Evolutionary conservation across 129 eudicot species (phyloP), one percentile per base, ranked within the genome.

Genomic region (Escallonia rubra): DNA sequence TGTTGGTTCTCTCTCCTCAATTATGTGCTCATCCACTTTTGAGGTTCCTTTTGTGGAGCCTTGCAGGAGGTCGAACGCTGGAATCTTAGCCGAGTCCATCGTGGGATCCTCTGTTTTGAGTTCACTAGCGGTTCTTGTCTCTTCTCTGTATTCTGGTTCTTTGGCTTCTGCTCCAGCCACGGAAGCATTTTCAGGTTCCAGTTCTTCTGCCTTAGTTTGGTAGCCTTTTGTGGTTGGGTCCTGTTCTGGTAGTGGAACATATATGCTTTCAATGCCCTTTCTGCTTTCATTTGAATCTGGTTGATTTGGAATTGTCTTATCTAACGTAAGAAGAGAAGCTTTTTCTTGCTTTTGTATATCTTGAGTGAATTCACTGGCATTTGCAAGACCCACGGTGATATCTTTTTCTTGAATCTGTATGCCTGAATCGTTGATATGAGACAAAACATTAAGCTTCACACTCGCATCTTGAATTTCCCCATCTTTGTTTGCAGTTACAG

Each of bases 131-230:
- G 48, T 54, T 60, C 42, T 69, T 63, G 44, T 52, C 65, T 74
- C 80, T 64, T 73, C 68, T 73, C 51, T 57, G 43, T 55, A 38
- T 38, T 57, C 59, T 48, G 57, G 77, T 53, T 34, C 72, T 69
- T 57, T 69, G 73, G 67, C 47, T 80, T 76, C 64, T 55, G 74
- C 14, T 65, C 72, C 72, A 42, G 74, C 65, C 56, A 53, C 70
- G 41, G 59, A 65, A 68, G 52, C 11, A 13, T 65, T 62, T 67
- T 46, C 70, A 44, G 48, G 43, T 51, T 59, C 57, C 40, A 64
- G 65, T 43, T 67, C 57, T 39, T 74, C 77, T 50, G n/a, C 55
- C 43, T 74, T 76, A 13, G 59, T 65, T 58, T 11, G 44, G 48
- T 47, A 15, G 38, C 72, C 47, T 57, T 58, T 70, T 41, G 78